phyloP scores from a whole-genome alignment of 176 grass and related monocot genomes.

The Dendrocalamus sinicus region DNA sequence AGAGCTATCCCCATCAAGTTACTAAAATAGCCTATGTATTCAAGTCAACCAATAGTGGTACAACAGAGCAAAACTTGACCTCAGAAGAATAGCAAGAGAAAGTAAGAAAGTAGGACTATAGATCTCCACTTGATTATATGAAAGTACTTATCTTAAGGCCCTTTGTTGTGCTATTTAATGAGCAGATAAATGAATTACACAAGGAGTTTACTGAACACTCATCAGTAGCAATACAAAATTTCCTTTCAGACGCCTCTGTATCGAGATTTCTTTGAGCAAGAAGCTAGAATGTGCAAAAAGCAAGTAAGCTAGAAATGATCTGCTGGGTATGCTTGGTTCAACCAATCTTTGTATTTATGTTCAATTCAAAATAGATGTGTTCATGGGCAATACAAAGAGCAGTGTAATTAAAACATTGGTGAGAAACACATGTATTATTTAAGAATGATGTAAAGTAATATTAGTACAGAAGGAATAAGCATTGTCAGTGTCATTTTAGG shows the following conservation, averaged over 20 bases:
- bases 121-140: not conserved
- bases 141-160: not conserved
- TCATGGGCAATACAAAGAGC: too few species aligned
- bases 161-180: slow-evolving; percentile 6
- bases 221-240: slow-evolving; percentile 48
- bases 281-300: slow-evolving; percentile 75
- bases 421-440: too few species aligned
- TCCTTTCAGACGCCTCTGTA: slow-evolving; percentile 64
- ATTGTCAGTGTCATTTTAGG: too few species aligned
- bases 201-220: slow-evolving; percentile 41
- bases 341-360: too few species aligned
- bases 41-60: slow-evolving; percentile 49
- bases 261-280: slow-evolving; percentile 65
- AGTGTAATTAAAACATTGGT: too few species aligned
- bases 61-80: slow-evolving; percentile 45
- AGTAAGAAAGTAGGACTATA: slow-evolving; percentile 22
- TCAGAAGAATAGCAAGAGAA: slow-evolving; percentile 55
- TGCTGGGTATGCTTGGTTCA: not conserved
- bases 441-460: too few species aligned
- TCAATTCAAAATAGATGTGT: too few species aligned
- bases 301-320: slow-evolving; percentile 53
- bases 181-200: slow-evolving; percentile 69
- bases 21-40: not conserved
- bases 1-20: not conserved
- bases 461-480: too few species aligned